Evolutionary conservation across 2,329 filamentous ascomycete genomes (phyloP).

Genomic region (Aspergillus pseudotamarii): DNA sequence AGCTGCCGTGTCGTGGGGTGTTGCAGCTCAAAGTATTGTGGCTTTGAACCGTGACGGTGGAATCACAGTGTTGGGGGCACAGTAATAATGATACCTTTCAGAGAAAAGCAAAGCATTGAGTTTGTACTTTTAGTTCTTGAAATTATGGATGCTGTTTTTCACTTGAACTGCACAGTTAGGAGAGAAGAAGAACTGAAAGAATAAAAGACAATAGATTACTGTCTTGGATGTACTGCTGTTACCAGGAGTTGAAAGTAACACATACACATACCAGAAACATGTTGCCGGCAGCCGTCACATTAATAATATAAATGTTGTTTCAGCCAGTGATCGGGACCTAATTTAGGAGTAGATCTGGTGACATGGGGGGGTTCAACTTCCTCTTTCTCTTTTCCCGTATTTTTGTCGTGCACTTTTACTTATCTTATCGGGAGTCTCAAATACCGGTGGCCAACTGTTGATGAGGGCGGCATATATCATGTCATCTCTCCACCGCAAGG

Average conservation of each 20-base stretch:
- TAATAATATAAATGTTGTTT: neutral
- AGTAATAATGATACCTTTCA: slow-evolving; percentile 46
- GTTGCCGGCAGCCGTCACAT: neutral
- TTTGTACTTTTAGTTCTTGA: slow-evolving; percentile 12
- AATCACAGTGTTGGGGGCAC: slow-evolving; percentile 68
- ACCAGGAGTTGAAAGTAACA: neutral
- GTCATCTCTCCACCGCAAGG: slow-evolving; percentile 22
- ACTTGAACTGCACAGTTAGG: neutral
- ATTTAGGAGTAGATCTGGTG: neutral
- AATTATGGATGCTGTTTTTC: slow-evolving; percentile 2
- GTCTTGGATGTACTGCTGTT: neutral
- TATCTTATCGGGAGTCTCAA: slow-evolving; percentile 1
- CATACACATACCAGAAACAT: neutral
- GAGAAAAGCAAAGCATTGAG: slow-evolving; percentile 11
- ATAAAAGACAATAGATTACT: slow-evolving; percentile 10
- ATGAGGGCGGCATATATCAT: slow-evolving; percentile 11
- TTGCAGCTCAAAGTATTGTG: slow-evolving; percentile 72
- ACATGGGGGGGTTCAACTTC: neutral
- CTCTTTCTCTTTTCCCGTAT: neutral
- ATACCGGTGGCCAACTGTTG: slow-evolving; percentile 6
- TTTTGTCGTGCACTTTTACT: neutral
- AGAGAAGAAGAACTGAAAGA: slow-evolving; percentile 3
- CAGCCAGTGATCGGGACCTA: neutral
- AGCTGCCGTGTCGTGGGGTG: slow-evolving; percentile 76
- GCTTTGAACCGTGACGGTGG: slow-evolving; percentile 74